Percentiles rank a stretch among this genome's conserved stretches.
Conservation (phyloP, 176 grass and related monocot species). For the Musa schizocarpa region DNA sequence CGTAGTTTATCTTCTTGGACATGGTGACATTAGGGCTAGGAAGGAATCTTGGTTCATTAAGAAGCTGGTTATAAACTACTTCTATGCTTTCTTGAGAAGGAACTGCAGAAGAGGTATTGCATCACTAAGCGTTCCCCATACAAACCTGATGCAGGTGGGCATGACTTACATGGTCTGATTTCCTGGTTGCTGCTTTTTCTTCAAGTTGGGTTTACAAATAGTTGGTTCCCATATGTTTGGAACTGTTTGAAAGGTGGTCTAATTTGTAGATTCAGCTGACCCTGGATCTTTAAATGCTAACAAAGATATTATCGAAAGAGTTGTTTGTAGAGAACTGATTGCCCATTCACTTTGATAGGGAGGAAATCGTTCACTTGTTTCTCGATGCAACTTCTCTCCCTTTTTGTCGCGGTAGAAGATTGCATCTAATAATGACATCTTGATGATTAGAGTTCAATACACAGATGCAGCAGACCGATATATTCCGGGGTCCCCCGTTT, state of each 20-base stretch:
- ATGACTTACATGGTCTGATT: slow-evolving; percentile 97
- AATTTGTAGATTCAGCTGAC: neutral
- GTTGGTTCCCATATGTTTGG: neutral
- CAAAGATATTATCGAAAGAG: neutral
- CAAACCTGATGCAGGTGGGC: slow-evolving; percentile 81
- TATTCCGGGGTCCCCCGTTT: too few species aligned
- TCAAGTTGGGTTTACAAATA: neutral
- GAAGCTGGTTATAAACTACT: slow-evolving; percentile 97
- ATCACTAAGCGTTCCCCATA: slow-evolving; percentile 56
- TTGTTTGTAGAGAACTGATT: neutral
- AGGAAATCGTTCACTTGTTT: neutral
- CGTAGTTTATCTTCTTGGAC: slow-evolving; percentile 80
- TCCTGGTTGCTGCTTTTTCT: slow-evolving; percentile 6
- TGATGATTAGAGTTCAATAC: neutral
- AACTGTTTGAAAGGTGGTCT: neutral
- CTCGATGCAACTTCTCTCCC: neutral
- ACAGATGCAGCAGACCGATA: too few species aligned
- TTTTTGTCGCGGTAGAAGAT: neutral
- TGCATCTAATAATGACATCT: neutral
- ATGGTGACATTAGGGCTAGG: slow-evolving; percentile 74
- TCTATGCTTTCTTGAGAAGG: slow-evolving; percentile 82
- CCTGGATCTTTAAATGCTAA: neutral
- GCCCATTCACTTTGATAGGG: neutral
- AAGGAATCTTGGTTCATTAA: slow-evolving; percentile 94
- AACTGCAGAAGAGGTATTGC: slow-evolving; percentile 86